phyloP scores from a whole-genome alignment of 768 basidiomycete species.

The Mycena amicta region DNA sequence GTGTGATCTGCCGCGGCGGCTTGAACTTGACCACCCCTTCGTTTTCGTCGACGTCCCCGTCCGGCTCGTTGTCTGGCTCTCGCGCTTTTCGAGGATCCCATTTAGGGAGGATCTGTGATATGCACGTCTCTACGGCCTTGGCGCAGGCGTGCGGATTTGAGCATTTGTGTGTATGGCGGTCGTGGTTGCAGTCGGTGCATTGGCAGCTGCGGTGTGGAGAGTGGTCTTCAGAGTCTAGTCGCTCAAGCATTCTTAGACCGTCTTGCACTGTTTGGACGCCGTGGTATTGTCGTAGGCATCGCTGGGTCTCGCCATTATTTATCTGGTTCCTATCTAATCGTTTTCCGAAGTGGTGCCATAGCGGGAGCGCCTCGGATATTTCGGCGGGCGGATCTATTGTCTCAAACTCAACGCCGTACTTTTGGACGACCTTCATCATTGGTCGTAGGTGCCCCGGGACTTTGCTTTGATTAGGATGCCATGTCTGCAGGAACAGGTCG shows the following conservation, averaged over 20 bases:
- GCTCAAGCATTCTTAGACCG: not conserved
- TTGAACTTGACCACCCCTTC: not conserved
- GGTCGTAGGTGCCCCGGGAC: not conserved
- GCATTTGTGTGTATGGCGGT: not conserved
- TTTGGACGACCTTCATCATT: constrained; percentile 2
- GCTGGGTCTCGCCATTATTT: not conserved
- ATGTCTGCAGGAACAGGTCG: constrained; percentile 29
- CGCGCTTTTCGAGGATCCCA: not conserved
- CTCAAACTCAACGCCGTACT: constrained; percentile 1
- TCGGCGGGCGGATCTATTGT: not conserved
- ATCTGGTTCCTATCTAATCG: not conserved
- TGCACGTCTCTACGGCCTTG: not conserved
- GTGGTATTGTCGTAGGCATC: constrained; percentile 3
- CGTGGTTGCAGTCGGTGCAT: not conserved
- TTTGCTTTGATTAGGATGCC: constrained; percentile 13
- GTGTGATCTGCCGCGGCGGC: not conserved
- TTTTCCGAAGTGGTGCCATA: constrained; percentile 4
- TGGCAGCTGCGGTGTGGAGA: not conserved
- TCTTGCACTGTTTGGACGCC: not conserved
- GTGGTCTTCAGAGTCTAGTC: not conserved
- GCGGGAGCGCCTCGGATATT: not conserved
- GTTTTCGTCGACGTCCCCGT: not conserved
- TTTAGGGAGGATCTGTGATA: not conserved
- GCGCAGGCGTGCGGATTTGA: constrained; percentile 6
- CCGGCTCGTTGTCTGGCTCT: not conserved